Conservation (phyloP, 805 yeast species). For the Candida hungchunana region DNA sequence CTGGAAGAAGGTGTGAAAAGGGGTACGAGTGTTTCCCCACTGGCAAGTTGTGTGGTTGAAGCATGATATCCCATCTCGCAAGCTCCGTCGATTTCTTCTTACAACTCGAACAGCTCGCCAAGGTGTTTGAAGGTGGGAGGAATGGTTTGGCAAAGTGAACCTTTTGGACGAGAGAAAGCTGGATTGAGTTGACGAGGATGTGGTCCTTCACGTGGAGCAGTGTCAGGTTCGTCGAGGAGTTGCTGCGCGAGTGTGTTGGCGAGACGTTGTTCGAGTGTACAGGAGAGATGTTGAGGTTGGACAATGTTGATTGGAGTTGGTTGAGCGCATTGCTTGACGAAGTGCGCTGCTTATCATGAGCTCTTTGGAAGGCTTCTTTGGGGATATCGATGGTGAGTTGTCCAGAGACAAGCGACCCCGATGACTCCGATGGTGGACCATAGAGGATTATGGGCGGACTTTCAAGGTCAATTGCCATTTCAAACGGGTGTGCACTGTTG, state of each 20-base stretch:
- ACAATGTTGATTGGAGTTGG: constrained; percentile 22
- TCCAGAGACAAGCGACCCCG: constrained; percentile 87
- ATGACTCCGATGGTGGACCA: constrained; percentile 71
- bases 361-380: constrained; percentile 26
- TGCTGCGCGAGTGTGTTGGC: constrained; percentile 19
- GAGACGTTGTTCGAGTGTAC: constrained; percentile 21
- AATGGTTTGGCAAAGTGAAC: constrained; percentile 65
- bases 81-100: constrained; percentile 50
- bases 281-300: constrained; percentile 25
- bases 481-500: constrained; percentile 33
- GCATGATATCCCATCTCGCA: constrained; percentile 85
- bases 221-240: constrained; percentile 26
- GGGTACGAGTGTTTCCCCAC: constrained; percentile 83
- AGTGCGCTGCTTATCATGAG: constrained; percentile 16
- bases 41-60: constrained; percentile 51
- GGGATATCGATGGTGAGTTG: constrained; percentile 55
- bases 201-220: constrained; percentile 34
- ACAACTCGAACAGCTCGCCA: constrained; percentile 59
- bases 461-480: constrained; percentile 63
- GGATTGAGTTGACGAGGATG: constrained; percentile 52
- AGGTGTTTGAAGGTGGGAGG: constrained; percentile 43
- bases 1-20: constrained; percentile 84
- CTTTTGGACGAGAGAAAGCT: constrained; percentile 68
- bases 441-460: constrained; percentile 88
- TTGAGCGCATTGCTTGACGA: constrained; percentile 14